These are phyloP conservation scores for Apophysomyces elegans DNA, from an alignment of 371 early-diverging fungal species.

Conservation along the genomic window DNA sequence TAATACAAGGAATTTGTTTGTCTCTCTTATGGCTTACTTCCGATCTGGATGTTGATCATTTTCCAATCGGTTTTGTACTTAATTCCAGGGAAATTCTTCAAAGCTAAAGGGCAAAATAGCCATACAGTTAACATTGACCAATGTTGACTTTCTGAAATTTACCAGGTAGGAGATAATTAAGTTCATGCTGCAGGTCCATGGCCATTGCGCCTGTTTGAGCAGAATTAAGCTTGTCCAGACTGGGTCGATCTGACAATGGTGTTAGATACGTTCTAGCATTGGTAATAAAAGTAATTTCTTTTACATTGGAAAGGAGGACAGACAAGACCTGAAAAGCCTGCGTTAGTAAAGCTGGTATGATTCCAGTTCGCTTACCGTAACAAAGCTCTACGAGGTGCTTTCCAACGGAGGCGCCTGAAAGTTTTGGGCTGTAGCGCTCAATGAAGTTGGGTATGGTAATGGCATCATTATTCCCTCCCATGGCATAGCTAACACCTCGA, in stretches of 20 bases:
- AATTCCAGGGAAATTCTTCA: constrained; percentile 17
- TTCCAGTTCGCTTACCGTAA: constrained; percentile 14
- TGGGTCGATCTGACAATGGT: constrained; percentile 18
- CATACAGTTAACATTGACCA: not conserved
- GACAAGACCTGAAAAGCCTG: not conserved
- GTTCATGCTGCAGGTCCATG: constrained; percentile 24
- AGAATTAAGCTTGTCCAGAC: constrained; percentile 25
- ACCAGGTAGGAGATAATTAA: constrained; percentile 26
- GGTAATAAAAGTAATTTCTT: too few relatives aligned
- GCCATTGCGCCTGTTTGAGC: constrained; percentile 32
- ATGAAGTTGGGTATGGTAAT: constrained; percentile 26
- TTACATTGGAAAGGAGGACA: constrained; percentile 13
- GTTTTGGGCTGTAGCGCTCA: constrained; percentile 22
- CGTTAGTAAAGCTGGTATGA: not conserved
- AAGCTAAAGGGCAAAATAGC: not conserved
- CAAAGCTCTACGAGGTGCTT: constrained; percentile 28
- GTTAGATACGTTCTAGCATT: too few relatives aligned
- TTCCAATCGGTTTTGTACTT: constrained; percentile 22
- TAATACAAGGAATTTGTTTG: too few relatives aligned
- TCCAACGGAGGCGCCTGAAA: constrained; percentile 26
- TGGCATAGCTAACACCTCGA: constrained; percentile 31
- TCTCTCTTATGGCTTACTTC: constrained; percentile 13
- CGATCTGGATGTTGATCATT: constrained; percentile 21
- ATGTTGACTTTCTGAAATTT: not conserved
- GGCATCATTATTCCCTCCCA: constrained; percentile 28